Base-by-base conservation (phyloP, 352 stramenopile genomes). In the Globisporangium nagaii region DNA sequence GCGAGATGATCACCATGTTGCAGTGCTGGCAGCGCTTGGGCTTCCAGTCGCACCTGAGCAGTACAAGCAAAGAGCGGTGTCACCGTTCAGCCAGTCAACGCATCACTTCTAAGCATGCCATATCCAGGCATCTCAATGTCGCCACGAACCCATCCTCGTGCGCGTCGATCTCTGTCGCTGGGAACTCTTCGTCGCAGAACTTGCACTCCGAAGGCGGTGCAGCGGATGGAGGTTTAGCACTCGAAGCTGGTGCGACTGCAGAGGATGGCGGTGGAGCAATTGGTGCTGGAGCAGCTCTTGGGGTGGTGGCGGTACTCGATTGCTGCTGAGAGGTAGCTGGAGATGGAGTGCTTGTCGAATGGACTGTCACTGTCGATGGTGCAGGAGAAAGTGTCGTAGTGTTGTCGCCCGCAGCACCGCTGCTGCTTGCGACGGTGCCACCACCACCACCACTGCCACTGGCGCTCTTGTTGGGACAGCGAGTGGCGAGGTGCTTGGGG, bases 1-100 rank as follows among this genome's bases (percentile, higher is more conserved):
- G 69, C 15, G 74, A 70, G 53, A 89, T 90, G 45, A 92, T 82
- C 20, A 89, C 79, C 82, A 89, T 90, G 53, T 88, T 90, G 63
- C 79, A 92, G 51, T 88, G 75, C 41, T 89, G 79, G 41, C 82
- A 92, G 19, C 78, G 75, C 59, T 79, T 84, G 0, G 82, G 82
- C 42, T 85, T 84, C 82, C 79, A 89, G 56, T 92, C 77, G 25
- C 82, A 92, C 20, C 77, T 90, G 44, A 9, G 11, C 22, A 27
- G 0, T 7, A 13, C 22, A 20, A 54, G 30, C 6, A 47, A 8
- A 59, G n/a, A 43, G n/a, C n/a, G n/a, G n/a, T n/a, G n/a, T n/a
- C n/a, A n/a, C n/a, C n/a, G n/a, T n/a, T n/a, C n/a, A n/a, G n/a
- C n/a, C n/a, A n/a, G n/a, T n/a, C n/a, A n/a, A n/a, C n/a, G n/a